Base-by-base conservation (phyloP, 2,329 filamentous ascomycete species). In the Aureobasidium sp. region DNA sequence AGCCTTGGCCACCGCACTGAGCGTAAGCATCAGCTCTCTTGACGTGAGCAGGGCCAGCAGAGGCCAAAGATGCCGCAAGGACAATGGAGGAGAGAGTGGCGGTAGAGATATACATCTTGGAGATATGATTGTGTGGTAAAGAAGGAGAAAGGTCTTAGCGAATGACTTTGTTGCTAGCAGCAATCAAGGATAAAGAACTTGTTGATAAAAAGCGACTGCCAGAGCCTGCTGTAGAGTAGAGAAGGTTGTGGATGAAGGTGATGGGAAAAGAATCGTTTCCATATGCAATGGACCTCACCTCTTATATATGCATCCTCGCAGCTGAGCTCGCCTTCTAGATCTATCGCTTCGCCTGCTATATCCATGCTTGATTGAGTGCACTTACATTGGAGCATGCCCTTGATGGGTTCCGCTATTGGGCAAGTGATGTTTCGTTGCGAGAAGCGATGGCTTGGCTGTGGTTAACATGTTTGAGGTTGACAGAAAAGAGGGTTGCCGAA, bases 1-100 rank as follows among this genome's bases (percentile, higher is more conserved):
- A 77, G 34, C 68, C 69, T 14, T 62, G 70, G 5, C 75, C 75
- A 44, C 75, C 74, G 59, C 52, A 56, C 39, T 56, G 52, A 34
- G 37, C 52, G 52, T 56, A 56, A 25, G 52, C 52, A 55, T 55
- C 51, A 22, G 51, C 51, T 59, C 45, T 49, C 27, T 25, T 45
- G 56, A 34, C 6, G 22, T 44, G 57, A 34, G 36, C 48, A n/a
- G 58, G 58, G 15, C 37, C 48, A 37, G 58, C 58, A 53, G 49
- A 53, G 20, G 49, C 58, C 17, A 61, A n/a, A 44, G 58, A 53
- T 27, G 58, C 47, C 37, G 58, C 49, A 29, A 61, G 37, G 58
- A 61, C 20, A 20, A 58, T 49, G 45, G 53, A 44, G 27, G 53
- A 63, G 36, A 58, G 41, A 57, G 57, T 44, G 22, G 55, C 39